phyloP scores from a whole-genome alignment of 257 asterid genomes.

The Osmanthus fragrans region DNA sequence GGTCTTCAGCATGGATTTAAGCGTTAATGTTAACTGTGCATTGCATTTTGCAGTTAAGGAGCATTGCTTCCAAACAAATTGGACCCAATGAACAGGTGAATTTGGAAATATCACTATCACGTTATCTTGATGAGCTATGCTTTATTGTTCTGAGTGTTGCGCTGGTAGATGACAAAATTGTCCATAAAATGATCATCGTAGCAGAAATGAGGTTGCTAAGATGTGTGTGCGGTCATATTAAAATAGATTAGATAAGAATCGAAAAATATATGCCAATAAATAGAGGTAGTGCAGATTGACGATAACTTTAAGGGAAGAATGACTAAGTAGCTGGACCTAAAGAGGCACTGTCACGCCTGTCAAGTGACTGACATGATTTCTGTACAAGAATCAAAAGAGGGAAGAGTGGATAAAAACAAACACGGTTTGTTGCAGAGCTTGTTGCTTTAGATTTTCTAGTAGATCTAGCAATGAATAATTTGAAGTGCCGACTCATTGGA shows the following conservation, averaged over 20 bases:
- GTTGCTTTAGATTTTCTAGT: neutral
- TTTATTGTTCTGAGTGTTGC: neutral
- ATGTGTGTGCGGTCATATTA: neutral
- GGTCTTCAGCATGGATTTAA: neutral
- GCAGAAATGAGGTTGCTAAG: neutral
- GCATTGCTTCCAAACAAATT: slow-evolving; percentile 81
- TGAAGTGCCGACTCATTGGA: neutral
- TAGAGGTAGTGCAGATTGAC: neutral
- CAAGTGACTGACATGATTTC: neutral
- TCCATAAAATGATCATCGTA: neutral
- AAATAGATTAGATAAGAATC: neutral
- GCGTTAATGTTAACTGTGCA: neutral
- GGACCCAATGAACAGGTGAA: slow-evolving; percentile 77
- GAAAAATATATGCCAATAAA: neutral
- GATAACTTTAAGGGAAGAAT: neutral
- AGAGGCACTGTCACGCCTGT: neutral
- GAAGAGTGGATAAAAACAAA: neutral
- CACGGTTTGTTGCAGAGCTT: neutral
- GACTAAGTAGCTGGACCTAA: neutral
- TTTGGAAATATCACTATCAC: neutral
- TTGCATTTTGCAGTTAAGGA: slow-evolving; percentile 49
- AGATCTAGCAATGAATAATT: neutral
- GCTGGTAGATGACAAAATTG: neutral
- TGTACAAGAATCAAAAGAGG: neutral
- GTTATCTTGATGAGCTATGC: neutral